Evolutionary conservation across 345 rosid genomes (phyloP).

Genomic region (Pistacia integerrima): DNA sequence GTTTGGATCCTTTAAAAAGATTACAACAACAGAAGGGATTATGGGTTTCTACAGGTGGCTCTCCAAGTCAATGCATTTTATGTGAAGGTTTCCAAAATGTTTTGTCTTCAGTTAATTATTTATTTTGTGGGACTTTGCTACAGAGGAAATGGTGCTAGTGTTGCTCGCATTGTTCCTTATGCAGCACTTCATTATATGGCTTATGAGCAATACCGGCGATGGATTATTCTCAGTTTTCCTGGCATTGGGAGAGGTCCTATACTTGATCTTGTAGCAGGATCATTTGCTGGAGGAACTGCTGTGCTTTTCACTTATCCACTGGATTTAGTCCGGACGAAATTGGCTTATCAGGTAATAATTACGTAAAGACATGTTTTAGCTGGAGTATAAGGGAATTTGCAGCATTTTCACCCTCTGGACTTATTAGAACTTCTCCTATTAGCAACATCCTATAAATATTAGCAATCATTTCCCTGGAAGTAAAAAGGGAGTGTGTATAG

Average conservation of each 20-base stretch:
- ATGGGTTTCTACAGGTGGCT: constrained; percentile 88
- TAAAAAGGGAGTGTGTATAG: not conserved
- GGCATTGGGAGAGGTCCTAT: constrained; percentile 73
- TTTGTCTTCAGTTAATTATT: constrained; percentile 11
- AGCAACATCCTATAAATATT: constrained; percentile 2
- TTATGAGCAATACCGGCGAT: constrained; percentile 88
- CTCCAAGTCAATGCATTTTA: constrained; percentile 15
- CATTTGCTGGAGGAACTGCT: constrained; percentile 92
- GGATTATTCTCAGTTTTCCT: constrained; percentile 70
- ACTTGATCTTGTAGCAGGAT: constrained; percentile 93
- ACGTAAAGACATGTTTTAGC: not conserved
- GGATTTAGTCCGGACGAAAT: constrained; percentile 82
- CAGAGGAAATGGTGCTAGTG: constrained; percentile 95
- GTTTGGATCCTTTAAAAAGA: constrained; percentile 69
- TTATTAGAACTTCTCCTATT: constrained; percentile 18
- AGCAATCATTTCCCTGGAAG: not conserved
- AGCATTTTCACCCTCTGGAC: not conserved
- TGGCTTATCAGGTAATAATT: constrained; percentile 81
- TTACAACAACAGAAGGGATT: constrained; percentile 76
- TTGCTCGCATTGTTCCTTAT: constrained; percentile 90
- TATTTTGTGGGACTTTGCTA: constrained; percentile 19
- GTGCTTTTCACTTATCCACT: constrained; percentile 93
- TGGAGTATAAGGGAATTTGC: not conserved
- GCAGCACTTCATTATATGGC: constrained; percentile 98
- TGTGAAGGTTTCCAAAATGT: not conserved